phyloP scores from a whole-genome alignment of 768 basidiomycete genomes.

The Lactarius psammicola region DNA sequence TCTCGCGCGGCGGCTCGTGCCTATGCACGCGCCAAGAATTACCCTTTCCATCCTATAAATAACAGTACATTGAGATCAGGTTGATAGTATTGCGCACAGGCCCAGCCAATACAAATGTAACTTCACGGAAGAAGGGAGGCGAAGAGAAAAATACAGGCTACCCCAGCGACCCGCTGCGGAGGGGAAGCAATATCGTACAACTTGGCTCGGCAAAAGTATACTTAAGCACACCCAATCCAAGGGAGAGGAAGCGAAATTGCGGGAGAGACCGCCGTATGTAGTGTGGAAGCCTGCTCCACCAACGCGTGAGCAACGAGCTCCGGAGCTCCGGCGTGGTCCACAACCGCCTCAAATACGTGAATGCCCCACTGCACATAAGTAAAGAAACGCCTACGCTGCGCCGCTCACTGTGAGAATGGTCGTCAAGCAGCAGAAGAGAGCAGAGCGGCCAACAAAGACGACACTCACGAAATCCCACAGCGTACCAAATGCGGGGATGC shows the following conservation, averaged over 20 bases:
- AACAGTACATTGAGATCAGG: slow-evolving; percentile 3
- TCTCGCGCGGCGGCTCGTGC: too few relatives aligned
- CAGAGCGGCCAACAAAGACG: neutral
- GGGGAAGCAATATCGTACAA: neutral
- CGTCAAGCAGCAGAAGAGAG: neutral
- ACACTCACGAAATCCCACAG: slow-evolving; percentile 29
- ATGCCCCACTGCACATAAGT: neutral
- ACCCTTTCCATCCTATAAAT: neutral
- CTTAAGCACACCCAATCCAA: neutral
- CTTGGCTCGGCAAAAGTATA: neutral
- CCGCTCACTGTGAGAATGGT: slow-evolving; percentile 16
- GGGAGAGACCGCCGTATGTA: too few relatives aligned
- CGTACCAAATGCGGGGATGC: slow-evolving; percentile 41
- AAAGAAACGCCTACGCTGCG: neutral
- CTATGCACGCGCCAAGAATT: neutral
- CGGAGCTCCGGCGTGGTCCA: neutral
- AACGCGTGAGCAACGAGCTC: neutral
- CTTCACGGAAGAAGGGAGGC: neutral
- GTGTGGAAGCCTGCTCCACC: neutral
- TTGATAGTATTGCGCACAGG: neutral
- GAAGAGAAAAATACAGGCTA: too few relatives aligned
- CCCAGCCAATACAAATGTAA: neutral
- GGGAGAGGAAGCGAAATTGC: neutral
- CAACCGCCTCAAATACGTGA: neutral
- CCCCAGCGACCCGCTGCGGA: neutral